Base-by-base conservation (phyloP, 139 green algal species). In the Chlorella sp. region DNA sequence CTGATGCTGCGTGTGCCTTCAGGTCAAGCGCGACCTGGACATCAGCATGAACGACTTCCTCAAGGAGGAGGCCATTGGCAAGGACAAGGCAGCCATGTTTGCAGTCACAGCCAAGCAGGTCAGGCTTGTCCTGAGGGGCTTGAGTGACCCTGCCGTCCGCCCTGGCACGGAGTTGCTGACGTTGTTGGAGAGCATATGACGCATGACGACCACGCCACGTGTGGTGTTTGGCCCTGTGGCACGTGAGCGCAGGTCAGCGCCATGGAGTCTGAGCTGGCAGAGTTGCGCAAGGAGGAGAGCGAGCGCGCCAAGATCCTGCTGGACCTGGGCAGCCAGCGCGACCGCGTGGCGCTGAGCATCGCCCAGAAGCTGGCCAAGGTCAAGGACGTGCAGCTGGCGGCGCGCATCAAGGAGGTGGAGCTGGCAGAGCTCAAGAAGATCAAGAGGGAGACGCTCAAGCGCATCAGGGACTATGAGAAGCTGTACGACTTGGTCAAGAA, bases 401-500 rank as follows among this genome's bases (percentile, higher is more conserved):
- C 51, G 3, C 75, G 72, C 71, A 85, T 89, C 65, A 82, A 81
- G 49, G 78, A 85, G 32, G 66, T 88, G 72, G 80, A 84, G 71
- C 55, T 85, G 66, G 74, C 75, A 26, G 88, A 93, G 71, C 78
- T 93, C 22, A 90, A 91, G 80, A 89, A 91, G 74, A 83, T 80
- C 68, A 63, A 70, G 6, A 81, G 80, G 29, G 76, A 85, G 42
- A 72, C 80, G 14, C 61, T 61, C 0, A 74, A 81, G 0, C 82
- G 83, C 2, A 82, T 88, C 35, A 70, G 77, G 2, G 90, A 93
- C 72, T 92, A 89, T 76, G 73, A 89, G 70, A 88, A 91, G 76
- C 86, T 94, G 51, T 93, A 92, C 77, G 80, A 93, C 69, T 75
- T 93, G 71, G 90, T 95, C 26, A 90, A 90, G 79, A 92, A 91